phyloP scores from a whole-genome alignment of 2,329 filamentous ascomycete species.

The Hirsutella minnesotensis region DNA sequence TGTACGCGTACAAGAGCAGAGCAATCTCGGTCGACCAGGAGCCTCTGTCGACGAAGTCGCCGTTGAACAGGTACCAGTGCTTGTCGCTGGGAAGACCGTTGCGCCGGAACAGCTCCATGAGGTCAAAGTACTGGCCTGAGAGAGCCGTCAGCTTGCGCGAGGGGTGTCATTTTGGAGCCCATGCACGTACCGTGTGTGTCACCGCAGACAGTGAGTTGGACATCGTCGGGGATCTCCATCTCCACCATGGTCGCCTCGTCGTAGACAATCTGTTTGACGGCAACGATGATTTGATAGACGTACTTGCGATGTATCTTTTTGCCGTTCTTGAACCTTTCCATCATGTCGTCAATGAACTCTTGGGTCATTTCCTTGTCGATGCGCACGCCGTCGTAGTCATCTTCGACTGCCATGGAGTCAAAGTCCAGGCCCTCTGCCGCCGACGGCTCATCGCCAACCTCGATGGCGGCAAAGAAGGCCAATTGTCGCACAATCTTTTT shows the following conservation, averaged over 20 bases:
- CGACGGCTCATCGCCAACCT: constrained; percentile 83
- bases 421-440: constrained; percentile 84
- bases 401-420: constrained; percentile 72
- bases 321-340: constrained; percentile 84
- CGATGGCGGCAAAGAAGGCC: constrained; percentile 90
- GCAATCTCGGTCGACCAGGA: constrained; percentile 98
- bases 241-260: constrained; percentile 97
- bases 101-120: constrained; percentile 88
- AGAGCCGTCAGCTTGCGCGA: constrained; percentile 1
- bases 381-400: constrained; percentile 72
- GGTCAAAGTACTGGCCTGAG: constrained; percentile 90
- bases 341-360: constrained; percentile 97
- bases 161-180: neutral
- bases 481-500: constrained; percentile 88
- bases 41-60: constrained; percentile 94
- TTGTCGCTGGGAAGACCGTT: constrained; percentile 77
- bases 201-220: constrained; percentile 84
- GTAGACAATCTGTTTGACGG: constrained; percentile 80
- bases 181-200: constrained; percentile 76
- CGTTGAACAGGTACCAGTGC: constrained; percentile 95
- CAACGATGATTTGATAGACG: constrained; percentile 89
- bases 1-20: constrained; percentile 86
- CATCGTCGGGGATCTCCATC: constrained; percentile 64
- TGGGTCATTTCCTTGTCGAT: constrained; percentile 80
- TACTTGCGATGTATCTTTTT: constrained; percentile 96